Percentiles rank a stretch among this genome's conserved stretches.
Evolutionary conservation across 164 flowering plant genomes (phyloP).

Genomic region (Vitis rotundifolia): DNA sequence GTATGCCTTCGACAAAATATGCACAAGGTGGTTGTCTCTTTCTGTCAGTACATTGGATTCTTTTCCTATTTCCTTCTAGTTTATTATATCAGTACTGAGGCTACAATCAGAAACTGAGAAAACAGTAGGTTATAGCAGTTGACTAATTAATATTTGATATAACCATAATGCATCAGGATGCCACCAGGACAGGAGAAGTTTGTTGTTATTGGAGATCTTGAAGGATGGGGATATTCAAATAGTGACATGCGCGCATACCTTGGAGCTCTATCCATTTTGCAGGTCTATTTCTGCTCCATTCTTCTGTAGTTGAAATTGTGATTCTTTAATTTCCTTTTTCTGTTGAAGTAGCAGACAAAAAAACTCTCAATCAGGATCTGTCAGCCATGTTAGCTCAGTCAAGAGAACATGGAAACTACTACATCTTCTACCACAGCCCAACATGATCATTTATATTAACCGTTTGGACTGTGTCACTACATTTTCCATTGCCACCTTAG

Average conservation of each 20-base stretch:
- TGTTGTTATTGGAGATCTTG: constrained; percentile 54
- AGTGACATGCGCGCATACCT: constrained; percentile 66
- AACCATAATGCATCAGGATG: constrained; percentile 41
- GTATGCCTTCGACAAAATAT: constrained; percentile 60
- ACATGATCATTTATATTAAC: too few species aligned
- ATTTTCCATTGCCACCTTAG: too few species aligned
- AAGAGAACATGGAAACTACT: too few species aligned
- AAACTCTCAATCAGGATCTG: too few species aligned
- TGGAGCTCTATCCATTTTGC: constrained; percentile 72
- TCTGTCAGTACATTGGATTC: not conserved
- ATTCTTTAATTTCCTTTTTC: too few species aligned
- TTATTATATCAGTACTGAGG: not conserved
- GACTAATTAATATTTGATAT: not conserved
- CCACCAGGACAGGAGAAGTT: constrained; percentile 75
- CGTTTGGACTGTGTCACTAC: too few species aligned
- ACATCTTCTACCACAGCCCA: too few species aligned
- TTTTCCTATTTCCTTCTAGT: not conserved
- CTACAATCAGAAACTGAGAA: not conserved
- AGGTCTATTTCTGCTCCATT: constrained; percentile 41
- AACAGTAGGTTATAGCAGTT: not conserved
- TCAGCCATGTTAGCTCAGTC: too few species aligned
- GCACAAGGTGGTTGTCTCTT: constrained; percentile 52
- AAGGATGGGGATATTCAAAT: constrained; percentile 87
- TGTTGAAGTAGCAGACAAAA: too few species aligned
- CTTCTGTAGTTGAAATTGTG: too few species aligned